These are phyloP conservation scores for Phytophthora rubi DNA, from an alignment of 352 stramenopile genomes.

Conservation along the genomic window DNA sequence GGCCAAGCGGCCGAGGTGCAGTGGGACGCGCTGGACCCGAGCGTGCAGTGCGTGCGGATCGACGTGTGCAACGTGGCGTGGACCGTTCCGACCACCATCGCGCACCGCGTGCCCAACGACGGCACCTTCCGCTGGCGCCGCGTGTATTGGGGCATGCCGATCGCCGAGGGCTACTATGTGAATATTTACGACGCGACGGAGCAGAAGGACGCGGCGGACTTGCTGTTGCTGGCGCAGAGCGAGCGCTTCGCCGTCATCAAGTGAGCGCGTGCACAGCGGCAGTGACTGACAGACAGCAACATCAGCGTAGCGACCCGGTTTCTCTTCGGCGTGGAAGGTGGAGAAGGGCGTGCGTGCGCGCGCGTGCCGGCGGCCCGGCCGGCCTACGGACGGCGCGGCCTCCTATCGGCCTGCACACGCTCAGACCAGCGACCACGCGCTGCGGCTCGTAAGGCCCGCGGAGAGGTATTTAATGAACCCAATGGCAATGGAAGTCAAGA, in stretches of 20 bases:
- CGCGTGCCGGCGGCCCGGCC: neutral
- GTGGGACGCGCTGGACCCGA: constrained; percentile 79
- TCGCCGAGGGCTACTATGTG: constrained; percentile 86
- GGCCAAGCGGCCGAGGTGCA: constrained; percentile 79
- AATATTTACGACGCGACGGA: constrained; percentile 88
- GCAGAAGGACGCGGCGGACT: constrained; percentile 45
- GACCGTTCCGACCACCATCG: constrained; percentile 81
- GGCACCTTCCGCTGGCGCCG: constrained; percentile 76
- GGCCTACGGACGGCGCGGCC: too few species aligned
- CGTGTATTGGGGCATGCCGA: constrained; percentile 89
- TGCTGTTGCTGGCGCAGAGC: constrained; percentile 67
- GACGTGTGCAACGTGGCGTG: constrained; percentile 89
- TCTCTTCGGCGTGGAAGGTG: constrained; percentile 30
- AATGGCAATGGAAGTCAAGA: constrained; percentile 42
- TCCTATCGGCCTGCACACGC: neutral
- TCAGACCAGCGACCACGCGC: constrained; percentile 4
- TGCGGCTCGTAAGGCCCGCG: constrained; percentile 30
- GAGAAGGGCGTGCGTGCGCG: constrained; percentile 2
- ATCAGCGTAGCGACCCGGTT: constrained; percentile 32
- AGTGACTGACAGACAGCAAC: constrained; percentile 22
- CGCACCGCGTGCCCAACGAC: constrained; percentile 69
- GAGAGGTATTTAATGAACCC: constrained; percentile 51
- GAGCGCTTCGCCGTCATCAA: constrained; percentile 76
- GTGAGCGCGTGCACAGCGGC: constrained; percentile 24
- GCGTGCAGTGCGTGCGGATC: constrained; percentile 76